phyloP scores from a whole-genome alignment of 495 filamentous ascomycete genomes.

The Hypoxylon fragiforme region DNA sequence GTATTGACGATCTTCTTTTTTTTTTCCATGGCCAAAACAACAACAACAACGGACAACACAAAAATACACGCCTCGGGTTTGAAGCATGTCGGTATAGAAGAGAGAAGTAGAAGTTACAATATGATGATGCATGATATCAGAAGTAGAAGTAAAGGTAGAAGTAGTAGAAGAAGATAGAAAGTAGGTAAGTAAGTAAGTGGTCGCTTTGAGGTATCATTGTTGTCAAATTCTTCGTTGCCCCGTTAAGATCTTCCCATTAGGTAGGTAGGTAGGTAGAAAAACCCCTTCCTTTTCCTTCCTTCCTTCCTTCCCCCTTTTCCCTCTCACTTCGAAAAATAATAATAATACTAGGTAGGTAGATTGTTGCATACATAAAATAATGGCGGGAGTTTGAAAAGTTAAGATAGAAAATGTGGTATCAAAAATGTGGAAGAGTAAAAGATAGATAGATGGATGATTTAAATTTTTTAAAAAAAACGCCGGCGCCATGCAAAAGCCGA shows the following conservation, averaged over 20 bases:
- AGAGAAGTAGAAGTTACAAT: no score
- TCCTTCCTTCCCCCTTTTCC: neutral
- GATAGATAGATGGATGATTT: neutral
- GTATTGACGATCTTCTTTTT: conserved; percentile 22
- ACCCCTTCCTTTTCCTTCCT: no score
- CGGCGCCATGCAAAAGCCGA: conserved; percentile 36
- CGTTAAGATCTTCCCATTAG: conserved; percentile 23
- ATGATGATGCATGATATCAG: no score
- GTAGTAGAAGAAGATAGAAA: conserved; percentile 22
- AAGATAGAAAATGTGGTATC: conserved; percentile 29
- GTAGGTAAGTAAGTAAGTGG: conserved; percentile 25
- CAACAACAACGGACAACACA: neutral
- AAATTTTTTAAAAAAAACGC: conserved; percentile 27
- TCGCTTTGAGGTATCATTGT: conserved; percentile 3
- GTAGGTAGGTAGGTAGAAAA: neutral
- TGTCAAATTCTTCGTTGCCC: conserved; percentile 14
- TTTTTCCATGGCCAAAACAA: conserved; percentile 14
- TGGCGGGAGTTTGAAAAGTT: conserved; percentile 21
- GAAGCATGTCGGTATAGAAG: no score
- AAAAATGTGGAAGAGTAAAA: neutral
- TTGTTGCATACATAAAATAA: conserved; percentile 13
- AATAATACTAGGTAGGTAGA: neutral
- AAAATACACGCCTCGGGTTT: no score
- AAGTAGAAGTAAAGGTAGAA: no score
- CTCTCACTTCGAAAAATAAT: neutral